Evolutionary conservation across 169 alveolate species (phyloP).

Genomic region (Plasmodium blacklocki): DNA sequence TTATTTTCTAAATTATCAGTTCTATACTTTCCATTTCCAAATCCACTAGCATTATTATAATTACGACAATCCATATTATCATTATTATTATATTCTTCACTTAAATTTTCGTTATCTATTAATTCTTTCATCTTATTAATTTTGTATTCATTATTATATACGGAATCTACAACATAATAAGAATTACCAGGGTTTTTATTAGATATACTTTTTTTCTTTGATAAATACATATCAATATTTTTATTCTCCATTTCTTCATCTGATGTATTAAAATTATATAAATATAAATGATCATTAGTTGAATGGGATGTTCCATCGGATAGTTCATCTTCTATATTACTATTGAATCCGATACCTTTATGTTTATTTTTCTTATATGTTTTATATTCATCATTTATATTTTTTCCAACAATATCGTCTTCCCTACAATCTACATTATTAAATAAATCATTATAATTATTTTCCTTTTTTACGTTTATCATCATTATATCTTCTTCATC

Average conservation of each 20-base stretch:
- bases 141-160: constrained; percentile 72
- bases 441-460: not conserved
- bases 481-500: not conserved
- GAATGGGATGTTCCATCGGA: constrained; percentile 57
- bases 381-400: not conserved
- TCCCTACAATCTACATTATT: not conserved
- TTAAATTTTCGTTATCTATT: constrained; percentile 26
- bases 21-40: not conserved
- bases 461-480: not conserved
- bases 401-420: not conserved
- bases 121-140: constrained; percentile 63
- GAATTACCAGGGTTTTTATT: constrained; percentile 23
- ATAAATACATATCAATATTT: constrained; percentile 10
- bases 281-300: constrained; percentile 58
- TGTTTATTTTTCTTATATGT: constrained; percentile 1
- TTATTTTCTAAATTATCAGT: not conserved
- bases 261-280: constrained; percentile 63
- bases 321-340: constrained; percentile 10
- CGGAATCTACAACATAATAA: constrained; percentile 46
- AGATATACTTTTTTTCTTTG: constrained; percentile 3
- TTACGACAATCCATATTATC: too few relatives aligned
- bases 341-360: not conserved
- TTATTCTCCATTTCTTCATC: constrained; percentile 38
- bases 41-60: too few relatives aligned
- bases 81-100: not conserved